Evolutionary conservation across 345 rosid genomes (phyloP).

Genomic region (Brassica cretica): DNA sequence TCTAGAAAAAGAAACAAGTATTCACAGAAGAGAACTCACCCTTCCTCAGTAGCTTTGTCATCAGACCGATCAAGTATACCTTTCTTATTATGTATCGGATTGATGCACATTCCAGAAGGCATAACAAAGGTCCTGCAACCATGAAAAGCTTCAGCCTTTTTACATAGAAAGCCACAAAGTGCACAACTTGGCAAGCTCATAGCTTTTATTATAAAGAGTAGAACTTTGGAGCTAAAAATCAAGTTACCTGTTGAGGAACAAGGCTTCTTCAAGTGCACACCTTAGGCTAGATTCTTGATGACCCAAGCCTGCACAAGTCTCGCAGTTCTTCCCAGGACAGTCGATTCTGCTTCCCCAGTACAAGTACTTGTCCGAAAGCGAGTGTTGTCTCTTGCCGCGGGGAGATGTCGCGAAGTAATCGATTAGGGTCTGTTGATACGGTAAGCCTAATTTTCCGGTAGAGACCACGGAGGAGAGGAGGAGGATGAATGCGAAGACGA

Average conservation of each 20-base stretch:
- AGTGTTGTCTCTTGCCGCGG: constrained; percentile 45
- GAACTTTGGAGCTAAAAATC: neutral
- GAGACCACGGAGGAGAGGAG: constrained; percentile 39
- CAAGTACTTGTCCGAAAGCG: constrained; percentile 37
- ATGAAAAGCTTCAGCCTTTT: neutral
- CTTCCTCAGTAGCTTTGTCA: constrained; percentile 59
- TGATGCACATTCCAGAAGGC: constrained; percentile 95
- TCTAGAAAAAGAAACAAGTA: constrained; percentile 2
- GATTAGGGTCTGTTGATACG: constrained; percentile 38
- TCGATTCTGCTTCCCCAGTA: constrained; percentile 1
- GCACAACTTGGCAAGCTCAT: neutral
- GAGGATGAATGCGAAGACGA: constrained; percentile 48
- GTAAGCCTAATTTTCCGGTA: constrained; percentile 51
- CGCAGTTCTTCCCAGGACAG: neutral
- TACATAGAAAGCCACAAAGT: neutral
- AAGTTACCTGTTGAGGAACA: constrained; percentile 73
- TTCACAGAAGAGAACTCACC: constrained; percentile 44
- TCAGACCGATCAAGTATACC: constrained; percentile 66
- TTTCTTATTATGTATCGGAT: constrained; percentile 84
- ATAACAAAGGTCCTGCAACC: constrained; percentile 72
- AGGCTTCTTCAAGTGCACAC: constrained; percentile 97
- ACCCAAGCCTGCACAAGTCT: constrained; percentile 59
- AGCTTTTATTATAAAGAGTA: neutral
- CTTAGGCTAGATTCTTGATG: constrained; percentile 98
- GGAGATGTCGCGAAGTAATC: constrained; percentile 37